Conservation (phyloP, 495 filamentous ascomycete genomes). For the Symbiotaphrina buchneri region DNA sequence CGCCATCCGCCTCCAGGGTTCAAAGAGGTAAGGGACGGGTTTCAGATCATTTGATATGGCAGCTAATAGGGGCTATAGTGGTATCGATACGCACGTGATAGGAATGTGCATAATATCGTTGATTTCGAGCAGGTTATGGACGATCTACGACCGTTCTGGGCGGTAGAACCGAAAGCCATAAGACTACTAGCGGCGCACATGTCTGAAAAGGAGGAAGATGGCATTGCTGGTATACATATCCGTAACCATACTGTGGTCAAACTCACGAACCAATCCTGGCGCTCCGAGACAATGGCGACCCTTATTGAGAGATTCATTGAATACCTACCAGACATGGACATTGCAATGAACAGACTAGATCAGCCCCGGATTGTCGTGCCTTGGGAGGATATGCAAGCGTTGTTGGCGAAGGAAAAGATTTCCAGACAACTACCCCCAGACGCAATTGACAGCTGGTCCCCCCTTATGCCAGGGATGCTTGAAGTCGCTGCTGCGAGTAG, state of each 20-base stretch:
- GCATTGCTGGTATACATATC: slow-evolving; percentile 31
- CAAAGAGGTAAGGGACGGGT: slow-evolving; percentile 11
- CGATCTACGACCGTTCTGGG: slow-evolving; percentile 53
- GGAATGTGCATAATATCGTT: slow-evolving; percentile 37
- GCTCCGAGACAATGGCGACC: slow-evolving; percentile 34
- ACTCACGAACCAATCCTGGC: slow-evolving; percentile 31
- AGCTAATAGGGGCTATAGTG: no score
- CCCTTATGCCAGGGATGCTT: slow-evolving; percentile 7
- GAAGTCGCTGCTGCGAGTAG: not conserved
- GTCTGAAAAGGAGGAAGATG: slow-evolving; percentile 22
- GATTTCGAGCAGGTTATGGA: slow-evolving; percentile 53
- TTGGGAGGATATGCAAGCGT: slow-evolving; percentile 37
- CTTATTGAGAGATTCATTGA: slow-evolving; percentile 33
- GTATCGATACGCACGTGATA: slow-evolving; percentile 39
- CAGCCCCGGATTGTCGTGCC: slow-evolving; percentile 43
- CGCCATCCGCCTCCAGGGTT: slow-evolving; percentile 56
- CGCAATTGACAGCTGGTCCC: slow-evolving; percentile 16
- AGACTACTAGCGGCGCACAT: slow-evolving; percentile 23
- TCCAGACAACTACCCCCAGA: slow-evolving; percentile 18
- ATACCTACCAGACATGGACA: slow-evolving; percentile 46
- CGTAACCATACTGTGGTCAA: slow-evolving; percentile 30
- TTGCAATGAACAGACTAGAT: slow-evolving; percentile 46
- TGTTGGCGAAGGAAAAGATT: slow-evolving; percentile 28
- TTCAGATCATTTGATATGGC: no score
- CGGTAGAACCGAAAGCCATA: slow-evolving; percentile 27